Evolutionary conservation across 106 monocot genomes (phyloP).

Genomic region (Narthecium ossifragum): DNA sequence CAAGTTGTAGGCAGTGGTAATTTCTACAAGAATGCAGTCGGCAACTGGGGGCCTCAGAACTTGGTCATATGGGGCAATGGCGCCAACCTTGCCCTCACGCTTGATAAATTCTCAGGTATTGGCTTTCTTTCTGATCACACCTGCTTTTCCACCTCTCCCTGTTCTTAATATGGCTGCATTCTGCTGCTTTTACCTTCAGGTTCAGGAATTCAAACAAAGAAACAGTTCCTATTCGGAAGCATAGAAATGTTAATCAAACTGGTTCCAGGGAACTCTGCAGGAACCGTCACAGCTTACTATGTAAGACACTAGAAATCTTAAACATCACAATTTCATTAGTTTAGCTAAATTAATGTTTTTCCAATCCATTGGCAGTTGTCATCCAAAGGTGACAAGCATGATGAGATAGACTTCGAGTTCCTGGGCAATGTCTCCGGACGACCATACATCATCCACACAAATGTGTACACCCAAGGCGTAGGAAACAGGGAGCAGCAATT

Average conservation of each 20-base stretch:
- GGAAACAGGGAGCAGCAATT: conserved; percentile 66
- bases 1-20: conserved; percentile 10
- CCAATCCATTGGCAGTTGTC: conserved; percentile 4
- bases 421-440: conserved; percentile 61
- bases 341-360: background rate
- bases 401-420: conserved; percentile 83
- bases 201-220: conserved; percentile 27
- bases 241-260: conserved; percentile 44
- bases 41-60: conserved; percentile 44
- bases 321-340: background rate
- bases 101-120: conserved; percentile 33
- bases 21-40: conserved; percentile 23
- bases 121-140: background rate
- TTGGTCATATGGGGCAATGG: conserved; percentile 26
- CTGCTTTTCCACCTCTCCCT: background rate
- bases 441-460: conserved; percentile 72
- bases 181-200: conserved; percentile 4
- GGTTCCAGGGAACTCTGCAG: conserved; percentile 54
- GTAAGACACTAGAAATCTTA: conserved; percentile 20
- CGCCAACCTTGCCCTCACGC: conserved; percentile 26
- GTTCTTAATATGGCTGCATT: background rate
- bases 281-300: conserved; percentile 60
- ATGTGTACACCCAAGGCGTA: conserved; percentile 42
- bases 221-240: conserved; percentile 34
- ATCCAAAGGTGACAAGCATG: conserved; percentile 35